Base-by-base conservation (phyloP, 2,329 filamentous ascomycete species). In the Cytospora piceicola region DNA sequence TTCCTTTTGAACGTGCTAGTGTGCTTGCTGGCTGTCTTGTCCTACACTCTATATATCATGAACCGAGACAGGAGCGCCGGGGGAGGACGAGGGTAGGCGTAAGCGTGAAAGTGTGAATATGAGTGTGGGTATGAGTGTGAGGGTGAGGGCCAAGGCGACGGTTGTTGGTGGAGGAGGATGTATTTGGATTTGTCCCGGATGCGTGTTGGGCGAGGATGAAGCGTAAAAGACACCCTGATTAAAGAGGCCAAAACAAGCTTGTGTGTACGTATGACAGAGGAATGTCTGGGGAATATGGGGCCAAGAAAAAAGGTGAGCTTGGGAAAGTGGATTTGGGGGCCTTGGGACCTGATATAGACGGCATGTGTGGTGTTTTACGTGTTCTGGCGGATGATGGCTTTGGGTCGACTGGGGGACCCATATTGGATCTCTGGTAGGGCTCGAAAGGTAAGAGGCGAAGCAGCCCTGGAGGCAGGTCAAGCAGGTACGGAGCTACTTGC, bases 361-460 rank as follows among this genome's bases (percentile, higher is more conserved):
- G 55, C 60, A 53, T 24, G n/a, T 46, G 64, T 63, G 64, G 64
- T 66, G 64, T 66, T 66, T 66, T 66, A 51, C 58, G 49, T 63
- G 64, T 24, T 63, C 60, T 59, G 61, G 64, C 30, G 27, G 30
- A n/a, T 39, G 60, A 55, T 34, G 60, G 63, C 63, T 63, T 63
- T 66, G 46, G 60, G 64, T 66, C 42, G 64, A 63, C 63, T 52
- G 58, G 42, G 42, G 42, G 54, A 49, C 34, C 58, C 63, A 65
- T 65, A 62, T 62, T 62, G 60, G 60, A 62, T 62, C 60, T 62
- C 60, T 62, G 60, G 60, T 62, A 62, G 60, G 60, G 60, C 60
- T 54, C 46, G 24, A 61, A 53, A 62, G 60, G 34, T 36, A 36
- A 36, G 34, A 36, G 60, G 39, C 60, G 60, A 62, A 62, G 60